phyloP scores from a whole-genome alignment of 2,329 filamentous ascomycete species.

The Ophiostoma triangulosporum region DNA sequence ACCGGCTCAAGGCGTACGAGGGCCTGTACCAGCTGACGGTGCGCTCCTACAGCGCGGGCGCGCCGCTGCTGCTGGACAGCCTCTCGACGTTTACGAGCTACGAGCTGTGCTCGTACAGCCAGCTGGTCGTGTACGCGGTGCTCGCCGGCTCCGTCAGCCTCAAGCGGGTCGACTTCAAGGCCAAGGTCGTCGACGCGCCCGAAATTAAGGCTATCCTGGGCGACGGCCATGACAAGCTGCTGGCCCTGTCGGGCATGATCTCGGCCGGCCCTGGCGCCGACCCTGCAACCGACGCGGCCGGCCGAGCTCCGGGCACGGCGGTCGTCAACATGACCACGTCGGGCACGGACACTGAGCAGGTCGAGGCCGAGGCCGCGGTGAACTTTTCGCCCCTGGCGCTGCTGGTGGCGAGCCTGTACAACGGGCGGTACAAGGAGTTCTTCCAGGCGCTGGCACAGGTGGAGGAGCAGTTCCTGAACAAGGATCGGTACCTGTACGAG shows the following conservation, averaged over 20 bases:
- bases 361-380: slow-evolving; percentile 66
- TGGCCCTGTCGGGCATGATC: slow-evolving; percentile 65
- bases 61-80: slow-evolving; percentile 88
- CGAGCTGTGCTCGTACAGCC: slow-evolving; percentile 94
- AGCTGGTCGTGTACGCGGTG: slow-evolving; percentile 87
- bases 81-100: slow-evolving; percentile 97
- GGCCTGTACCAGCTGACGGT: slow-evolving; percentile 86
- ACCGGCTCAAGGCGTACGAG: slow-evolving; percentile 97
- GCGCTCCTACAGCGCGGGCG: slow-evolving; percentile 78
- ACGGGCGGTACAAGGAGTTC: slow-evolving; percentile 85
- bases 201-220: slow-evolving; percentile 97
- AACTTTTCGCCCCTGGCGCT: slow-evolving; percentile 83
- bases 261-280: slow-evolving; percentile 72
- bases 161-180: slow-evolving; percentile 97
- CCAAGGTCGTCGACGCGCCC: slow-evolving; percentile 93
- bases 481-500: slow-evolving; percentile 90
- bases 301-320: slow-evolving; percentile 34
- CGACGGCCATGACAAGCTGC: slow-evolving; percentile 73
- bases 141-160: slow-evolving; percentile 87
- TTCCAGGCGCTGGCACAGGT: slow-evolving; percentile 81
- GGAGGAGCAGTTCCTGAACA: slow-evolving; percentile 84
- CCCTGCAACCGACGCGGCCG: slow-evolving; percentile 44
- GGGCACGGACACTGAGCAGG: slow-evolving; percentile 53
- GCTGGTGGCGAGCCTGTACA: slow-evolving; percentile 84
- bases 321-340: slow-evolving; percentile 82